phyloP scores from a whole-genome alignment of 768 basidiomycete species.

The Epithele typhae region DNA sequence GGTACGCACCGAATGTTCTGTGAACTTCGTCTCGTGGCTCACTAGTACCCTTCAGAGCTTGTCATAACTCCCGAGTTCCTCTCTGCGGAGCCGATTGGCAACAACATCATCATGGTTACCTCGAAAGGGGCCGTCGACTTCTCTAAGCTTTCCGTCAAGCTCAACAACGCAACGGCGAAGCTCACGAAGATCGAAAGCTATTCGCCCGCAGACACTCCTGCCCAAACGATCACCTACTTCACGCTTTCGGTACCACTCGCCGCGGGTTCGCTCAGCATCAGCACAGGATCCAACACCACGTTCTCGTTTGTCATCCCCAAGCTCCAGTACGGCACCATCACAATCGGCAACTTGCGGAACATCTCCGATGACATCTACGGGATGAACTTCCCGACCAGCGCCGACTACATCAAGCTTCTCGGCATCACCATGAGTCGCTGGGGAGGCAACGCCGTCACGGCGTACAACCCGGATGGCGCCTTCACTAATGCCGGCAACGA shows the following conservation, averaged over 20 bases:
- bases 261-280: slow-evolving; percentile 39
- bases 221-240: slow-evolving; percentile 46
- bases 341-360: slow-evolving; percentile 24
- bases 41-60: slow-evolving; percentile 27
- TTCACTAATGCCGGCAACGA: slow-evolving; percentile 53
- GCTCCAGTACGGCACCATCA: slow-evolving; percentile 29
- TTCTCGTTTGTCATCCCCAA: slow-evolving; percentile 42
- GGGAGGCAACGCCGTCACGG: slow-evolving; percentile 53
- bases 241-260: slow-evolving; percentile 35
- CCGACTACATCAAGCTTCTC: slow-evolving; percentile 41
- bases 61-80: slow-evolving; percentile 43
- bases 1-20: slow-evolving; percentile 6
- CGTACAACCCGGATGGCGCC: slow-evolving; percentile 47
- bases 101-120: slow-evolving; percentile 45
- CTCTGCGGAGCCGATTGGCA: slow-evolving; percentile 47
- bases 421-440: slow-evolving; percentile 49
- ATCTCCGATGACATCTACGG: slow-evolving; percentile 50
- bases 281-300: slow-evolving; percentile 32
- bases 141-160: neutral
- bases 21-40: slow-evolving; percentile 13
- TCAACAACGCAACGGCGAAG: neutral
- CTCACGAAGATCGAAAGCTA: neutral
- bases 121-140: slow-evolving; percentile 44
- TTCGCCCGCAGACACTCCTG: slow-evolving; percentile 41
- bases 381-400: slow-evolving; percentile 49